Evolutionary conservation across 139 green algal genomes (phyloP).

Genomic region (Asterochloris sp.): DNA sequence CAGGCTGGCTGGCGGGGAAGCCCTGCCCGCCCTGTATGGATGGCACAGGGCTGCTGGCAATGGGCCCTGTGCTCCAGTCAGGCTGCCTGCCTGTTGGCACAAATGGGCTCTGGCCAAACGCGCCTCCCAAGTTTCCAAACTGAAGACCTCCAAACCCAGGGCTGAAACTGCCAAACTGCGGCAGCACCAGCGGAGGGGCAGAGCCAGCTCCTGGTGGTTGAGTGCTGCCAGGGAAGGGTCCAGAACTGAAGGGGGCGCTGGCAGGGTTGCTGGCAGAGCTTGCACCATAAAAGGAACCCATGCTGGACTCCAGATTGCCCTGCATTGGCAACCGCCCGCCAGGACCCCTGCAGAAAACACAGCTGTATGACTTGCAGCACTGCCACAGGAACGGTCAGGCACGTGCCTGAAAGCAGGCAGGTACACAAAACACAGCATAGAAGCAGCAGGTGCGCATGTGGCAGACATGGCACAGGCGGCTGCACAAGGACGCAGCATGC

Average conservation of each 20-base stretch:
- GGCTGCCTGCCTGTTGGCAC: slow-evolving; percentile 23
- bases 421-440: too few relatives aligned
- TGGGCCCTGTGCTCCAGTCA: slow-evolving; percentile 26
- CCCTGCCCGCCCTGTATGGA: background rate
- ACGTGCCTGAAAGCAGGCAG: too few relatives aligned
- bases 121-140: slow-evolving; percentile 20
- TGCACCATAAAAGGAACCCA: slow-evolving; percentile 16
- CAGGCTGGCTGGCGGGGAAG: background rate
- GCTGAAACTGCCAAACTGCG: slow-evolving; percentile 22
- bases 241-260: background rate
- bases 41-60: slow-evolving; percentile 4
- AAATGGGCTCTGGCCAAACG: slow-evolving; percentile 20
- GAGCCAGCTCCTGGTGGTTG: background rate
- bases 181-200: slow-evolving; percentile 4
- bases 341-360: background rate
- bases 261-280: background rate
- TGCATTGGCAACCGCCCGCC: background rate
- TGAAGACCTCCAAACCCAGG: slow-evolving; percentile 2
- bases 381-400: too few relatives aligned
- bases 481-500: too few relatives aligned
- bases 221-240: background rate
- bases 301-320: slow-evolving; percentile 15
- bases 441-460: too few relatives aligned
- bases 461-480: too few relatives aligned
- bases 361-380: too few relatives aligned